Percentiles rank a stretch among this genome's conserved stretches.
phyloP scores from a whole-genome alignment of 2,329 filamentous ascomycete species.

The Pestalotiopsis sp. region DNA sequence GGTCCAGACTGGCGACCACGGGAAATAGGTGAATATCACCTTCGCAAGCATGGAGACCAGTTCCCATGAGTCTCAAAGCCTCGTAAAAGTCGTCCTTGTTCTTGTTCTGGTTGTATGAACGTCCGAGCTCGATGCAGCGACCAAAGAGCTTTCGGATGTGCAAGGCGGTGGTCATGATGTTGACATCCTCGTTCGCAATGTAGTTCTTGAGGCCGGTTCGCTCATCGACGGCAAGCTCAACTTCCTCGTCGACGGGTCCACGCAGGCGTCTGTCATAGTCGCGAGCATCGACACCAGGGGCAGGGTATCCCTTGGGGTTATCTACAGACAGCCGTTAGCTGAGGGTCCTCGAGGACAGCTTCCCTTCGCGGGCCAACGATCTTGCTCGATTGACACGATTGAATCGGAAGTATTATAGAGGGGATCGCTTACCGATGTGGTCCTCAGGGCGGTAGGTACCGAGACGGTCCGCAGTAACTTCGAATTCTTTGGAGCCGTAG shows the following conservation, averaged over 20 bases:
- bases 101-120: constrained; percentile 67
- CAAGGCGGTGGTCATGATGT: constrained; percentile 80
- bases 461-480: constrained; percentile 77
- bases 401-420: background rate
- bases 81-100: constrained; percentile 83
- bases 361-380: background rate
- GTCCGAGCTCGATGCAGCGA: constrained; percentile 77
- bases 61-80: constrained; percentile 83
- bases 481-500: constrained; percentile 81
- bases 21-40: constrained; percentile 40
- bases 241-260: constrained; percentile 76
- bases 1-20: background rate
- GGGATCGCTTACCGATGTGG: constrained; percentile 56
- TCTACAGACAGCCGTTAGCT: constrained; percentile 41
- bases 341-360: background rate
- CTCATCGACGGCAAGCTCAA: constrained; percentile 78
- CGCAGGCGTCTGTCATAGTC: constrained; percentile 81
- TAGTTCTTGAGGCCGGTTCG: constrained; percentile 87
- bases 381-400: background rate
- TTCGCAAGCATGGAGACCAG: constrained; percentile 87
- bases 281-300: constrained; percentile 77
- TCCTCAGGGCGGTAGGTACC: constrained; percentile 83
- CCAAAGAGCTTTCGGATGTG: constrained; percentile 76
- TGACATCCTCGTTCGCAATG: constrained; percentile 80
- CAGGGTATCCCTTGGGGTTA: constrained; percentile 80